Evolutionary conservation across 345 rosid species (phyloP).

Genomic region (Cardamine resedifolia): DNA sequence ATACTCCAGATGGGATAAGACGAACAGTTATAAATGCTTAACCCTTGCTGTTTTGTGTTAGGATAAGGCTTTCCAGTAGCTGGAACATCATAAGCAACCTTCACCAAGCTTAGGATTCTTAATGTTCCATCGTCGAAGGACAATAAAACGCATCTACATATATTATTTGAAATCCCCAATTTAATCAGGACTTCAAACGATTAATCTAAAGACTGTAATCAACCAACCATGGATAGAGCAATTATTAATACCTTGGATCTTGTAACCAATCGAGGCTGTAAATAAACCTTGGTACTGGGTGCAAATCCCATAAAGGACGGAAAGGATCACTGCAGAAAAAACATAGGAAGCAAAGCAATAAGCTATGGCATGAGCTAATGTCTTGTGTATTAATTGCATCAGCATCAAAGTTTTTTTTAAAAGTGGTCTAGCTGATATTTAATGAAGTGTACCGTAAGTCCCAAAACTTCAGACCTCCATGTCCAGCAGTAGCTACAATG

Average conservation of each 20-base stretch:
- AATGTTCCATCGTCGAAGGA: constrained; percentile 81
- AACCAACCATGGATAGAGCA: constrained; percentile 11
- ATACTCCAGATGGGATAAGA: constrained; percentile 78
- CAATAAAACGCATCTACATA: constrained; percentile 62
- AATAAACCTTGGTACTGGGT: constrained; percentile 61
- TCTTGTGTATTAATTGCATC: background rate
- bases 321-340: constrained; percentile 70
- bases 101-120: constrained; percentile 67
- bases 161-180: constrained; percentile 27
- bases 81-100: constrained; percentile 75
- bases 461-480: constrained; percentile 88
- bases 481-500: constrained; percentile 80
- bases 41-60: constrained; percentile 68
- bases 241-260: constrained; percentile 61
- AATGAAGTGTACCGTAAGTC: constrained; percentile 64
- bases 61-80: constrained; percentile 60
- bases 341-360: constrained; percentile 16
- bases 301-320: constrained; percentile 80
- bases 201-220: constrained; percentile 22
- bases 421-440: background rate
- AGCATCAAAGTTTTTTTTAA: background rate
- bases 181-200: background rate
- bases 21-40: constrained; percentile 60
- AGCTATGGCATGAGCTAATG: background rate
- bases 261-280: constrained; percentile 74